Conservation (phyloP, 495 filamentous ascomycete species). For the Talaromyces borbonicus region DNA sequence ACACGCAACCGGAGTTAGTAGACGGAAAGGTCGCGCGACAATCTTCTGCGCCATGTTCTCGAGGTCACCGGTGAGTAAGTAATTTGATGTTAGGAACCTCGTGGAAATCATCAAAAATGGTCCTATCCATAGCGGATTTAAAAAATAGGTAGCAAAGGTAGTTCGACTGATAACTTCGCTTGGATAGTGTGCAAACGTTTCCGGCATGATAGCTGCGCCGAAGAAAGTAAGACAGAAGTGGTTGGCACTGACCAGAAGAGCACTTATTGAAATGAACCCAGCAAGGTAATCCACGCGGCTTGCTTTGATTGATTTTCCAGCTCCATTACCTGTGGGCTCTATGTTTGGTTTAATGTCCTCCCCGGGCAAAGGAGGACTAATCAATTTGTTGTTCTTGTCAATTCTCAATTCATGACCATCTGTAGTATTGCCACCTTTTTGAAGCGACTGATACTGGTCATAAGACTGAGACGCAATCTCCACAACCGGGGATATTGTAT, state of each 20-base stretch:
- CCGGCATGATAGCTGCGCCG: constrained; percentile 19
- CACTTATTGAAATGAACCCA: constrained; percentile 25
- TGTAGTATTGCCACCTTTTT: too few relatives aligned
- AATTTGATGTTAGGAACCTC: constrained; percentile 25
- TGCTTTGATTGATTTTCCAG: constrained; percentile 11
- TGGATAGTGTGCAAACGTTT: constrained; percentile 19
- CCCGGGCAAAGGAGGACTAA: too few relatives aligned
- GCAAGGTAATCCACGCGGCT: constrained; percentile 31
- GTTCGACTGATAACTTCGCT: constrained; percentile 24
- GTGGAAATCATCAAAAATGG: constrained; percentile 33
- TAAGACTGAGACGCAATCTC: too few relatives aligned
- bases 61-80: constrained; percentile 26
- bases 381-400: too few relatives aligned
- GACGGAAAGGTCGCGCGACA: constrained; percentile 23
- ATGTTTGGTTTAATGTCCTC: too few relatives aligned
- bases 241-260: constrained; percentile 26
- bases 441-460: too few relatives aligned
- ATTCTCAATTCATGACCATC: too few relatives aligned
- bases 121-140: constrained; percentile 30
- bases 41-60: constrained; percentile 25
- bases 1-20: constrained; percentile 27
- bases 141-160: constrained; percentile 24
- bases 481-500: too few relatives aligned
- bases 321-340: not conserved
- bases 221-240: constrained; percentile 29